Conservation (phyloP, 495 filamentous ascomycete genomes). For the Corynascus novoguineensis region DNA sequence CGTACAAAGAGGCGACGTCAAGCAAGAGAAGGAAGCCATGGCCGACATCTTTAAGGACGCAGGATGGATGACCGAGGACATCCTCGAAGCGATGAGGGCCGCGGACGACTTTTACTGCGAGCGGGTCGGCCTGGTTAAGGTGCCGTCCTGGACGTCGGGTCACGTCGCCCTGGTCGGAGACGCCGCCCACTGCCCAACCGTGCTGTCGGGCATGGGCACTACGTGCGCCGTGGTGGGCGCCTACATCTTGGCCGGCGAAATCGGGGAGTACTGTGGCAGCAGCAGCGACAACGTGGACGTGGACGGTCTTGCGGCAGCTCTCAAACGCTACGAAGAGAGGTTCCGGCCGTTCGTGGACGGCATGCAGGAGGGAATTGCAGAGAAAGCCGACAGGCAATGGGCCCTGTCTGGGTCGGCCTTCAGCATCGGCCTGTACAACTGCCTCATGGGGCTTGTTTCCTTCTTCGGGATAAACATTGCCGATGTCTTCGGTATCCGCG, state of each 20-base stretch:
- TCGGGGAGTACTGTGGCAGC: constrained; percentile 28
- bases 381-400: not conserved
- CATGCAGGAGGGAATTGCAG: not conserved
- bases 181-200: constrained; percentile 47
- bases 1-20: constrained; percentile 15
- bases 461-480: not conserved
- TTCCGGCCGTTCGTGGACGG: not conserved
- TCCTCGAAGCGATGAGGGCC: not conserved
- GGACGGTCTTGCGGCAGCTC: not conserved
- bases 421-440: not conserved
- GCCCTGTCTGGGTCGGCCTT: not conserved
- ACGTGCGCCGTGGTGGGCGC: constrained; percentile 42
- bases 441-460: not conserved
- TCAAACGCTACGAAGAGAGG: not conserved
- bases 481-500: not conserved
- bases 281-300: not conserved
- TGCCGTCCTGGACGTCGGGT: constrained; percentile 39
- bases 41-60: constrained; percentile 34
- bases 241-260: constrained; percentile 50
- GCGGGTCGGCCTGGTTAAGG: constrained; percentile 35
- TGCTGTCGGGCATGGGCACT: constrained; percentile 41
- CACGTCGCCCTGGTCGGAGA: constrained; percentile 51
- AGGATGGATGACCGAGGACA: not conserved
- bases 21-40: constrained; percentile 35
- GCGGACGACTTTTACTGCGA: constrained; percentile 48